Evolutionary conservation across 202 grass and related monocot genomes (phyloP), one percentile per base, ranked within the genome.

Genomic region (Carex arenaria): DNA sequence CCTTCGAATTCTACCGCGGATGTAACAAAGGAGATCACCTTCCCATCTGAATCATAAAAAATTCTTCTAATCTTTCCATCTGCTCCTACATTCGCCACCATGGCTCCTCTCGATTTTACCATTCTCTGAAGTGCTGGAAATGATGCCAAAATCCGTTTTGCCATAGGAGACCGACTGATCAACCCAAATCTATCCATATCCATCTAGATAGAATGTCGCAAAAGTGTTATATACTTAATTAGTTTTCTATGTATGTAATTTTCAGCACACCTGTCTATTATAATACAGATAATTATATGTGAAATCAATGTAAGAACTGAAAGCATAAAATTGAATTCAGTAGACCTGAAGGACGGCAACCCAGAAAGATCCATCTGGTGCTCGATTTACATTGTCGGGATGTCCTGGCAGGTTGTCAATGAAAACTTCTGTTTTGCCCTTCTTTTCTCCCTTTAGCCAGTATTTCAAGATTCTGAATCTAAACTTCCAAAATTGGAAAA

Each of bases 301-400:
- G 18, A 45, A 69, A 45, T 20, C 9, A 43, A 42, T 43, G 66
- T 5, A 40, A 40, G 38, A 26, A 26, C 1, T 14, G 56, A 59
- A 28, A 43, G n/a, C 22, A 34, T 9, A 67, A 64, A 18, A 10
- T 17, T 64, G 36, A 64, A 30, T 12, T 65, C 4, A 42, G 31
- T 7, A 20, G 10, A 94, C 94, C 92, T 72, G 84, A 78, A 90
- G 0, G 55, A 97, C 73, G 0, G 92, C 90, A 5, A 97, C 82
- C 94, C 92, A 97, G 59, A 93, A 97, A 26, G 89, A 88, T n/a
- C 92, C 94, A 5, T 94, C 94, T 0, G 90, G 77, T 2, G 89
- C 90, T 1, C 86, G 85, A 10, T 87, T 88, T 8, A 93, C 84
- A 60, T 97, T 94, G 28, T 97, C 94, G 0, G 90, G 92, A 57